Evolutionary conservation across 208 protist genomes (phyloP).

Genomic region (Perkinsela sp.): DNA sequence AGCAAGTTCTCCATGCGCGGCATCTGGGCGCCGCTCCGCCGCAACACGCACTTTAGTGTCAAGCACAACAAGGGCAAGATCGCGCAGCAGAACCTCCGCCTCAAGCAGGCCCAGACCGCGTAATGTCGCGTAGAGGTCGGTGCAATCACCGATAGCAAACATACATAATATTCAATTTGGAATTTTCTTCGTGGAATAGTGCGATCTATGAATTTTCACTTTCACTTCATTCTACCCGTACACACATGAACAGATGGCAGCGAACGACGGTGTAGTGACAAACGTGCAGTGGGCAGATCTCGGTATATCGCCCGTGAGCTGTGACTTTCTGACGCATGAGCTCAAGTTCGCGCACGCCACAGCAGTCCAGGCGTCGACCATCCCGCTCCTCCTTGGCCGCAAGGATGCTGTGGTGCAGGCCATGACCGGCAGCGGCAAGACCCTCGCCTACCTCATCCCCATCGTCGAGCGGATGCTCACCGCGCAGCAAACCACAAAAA

Average conservation of each 20-base stretch:
- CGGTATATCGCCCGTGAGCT: not conserved
- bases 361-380: slow-evolving; percentile 62
- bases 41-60: slow-evolving; percentile 44
- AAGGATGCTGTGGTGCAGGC: slow-evolving; percentile 74
- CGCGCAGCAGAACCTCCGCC: not conserved
- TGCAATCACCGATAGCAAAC: too few relatives aligned
- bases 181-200: too few relatives aligned
- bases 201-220: too few relatives aligned
- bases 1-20: slow-evolving; percentile 34
- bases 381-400: slow-evolving; percentile 53
- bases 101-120: not conserved
- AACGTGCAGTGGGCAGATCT: not conserved
- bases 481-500: slow-evolving; percentile 9
- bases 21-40: slow-evolving; percentile 30
- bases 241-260: too few relatives aligned
- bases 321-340: slow-evolving; percentile 18
- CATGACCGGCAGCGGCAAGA: slow-evolving; percentile 73
- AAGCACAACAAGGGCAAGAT: slow-evolving; percentile 58
- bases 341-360: slow-evolving; percentile 51
- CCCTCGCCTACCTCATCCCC: slow-evolving; percentile 65
- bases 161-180: too few relatives aligned
- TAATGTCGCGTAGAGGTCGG: too few relatives aligned
- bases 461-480: slow-evolving; percentile 48
- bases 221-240: too few relatives aligned
- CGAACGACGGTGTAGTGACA: not conserved